Base-by-base conservation (phyloP, 2,329 filamentous ascomycete species). In the Apiospora phragmitis region DNA sequence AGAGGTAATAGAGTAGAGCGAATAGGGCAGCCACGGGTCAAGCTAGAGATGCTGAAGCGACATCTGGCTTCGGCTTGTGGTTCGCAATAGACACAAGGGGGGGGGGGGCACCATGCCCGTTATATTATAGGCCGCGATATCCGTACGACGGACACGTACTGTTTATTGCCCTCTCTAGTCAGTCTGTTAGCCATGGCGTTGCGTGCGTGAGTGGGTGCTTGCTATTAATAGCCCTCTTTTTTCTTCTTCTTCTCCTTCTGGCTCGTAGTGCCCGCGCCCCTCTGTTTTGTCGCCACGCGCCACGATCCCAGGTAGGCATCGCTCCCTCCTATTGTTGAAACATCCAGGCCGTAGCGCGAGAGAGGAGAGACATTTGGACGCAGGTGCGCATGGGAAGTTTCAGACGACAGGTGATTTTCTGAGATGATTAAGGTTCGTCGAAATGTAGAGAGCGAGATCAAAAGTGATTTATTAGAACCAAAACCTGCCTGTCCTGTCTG, bases 221-320 rank as follows among this genome's bases (percentile, higher is more conserved):
- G 55, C 55, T 62, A 62, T 62, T 62, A 62, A 62, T 62, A 62
- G 55, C 18, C 55, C 55, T 62, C 55, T 62, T 62, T 62, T 62
- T 38, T 21, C 32, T 32, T 32, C 21, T 12, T 35, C 26, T 16
- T 35, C 14, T n/a, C 51, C 8, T 12, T 12, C n/a, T n/a, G 21
- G 29, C 32, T 62, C 32, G 55, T 62, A 38, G 55, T 62, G 55
- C 55, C 55, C 55, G 55, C 55, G 51, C 51, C 51, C 49, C 51
- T 29, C 32, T 29, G 21, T 29, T 59, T 62, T 62, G 32, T 38
- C 11, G 55, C 55, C 55, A 55, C 55, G 32, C 55, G 55, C 55
- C 55, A 62, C 55, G 32, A 62, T 62, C 55, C 32, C 11, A 62
- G 29, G 32, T 24, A 62, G 55, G 55, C n/a, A 62, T 62, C 55